These are phyloP conservation scores for Globisporangium viniferum DNA, from an alignment of 352 stramenopile species.

Conservation along the genomic window DNA sequence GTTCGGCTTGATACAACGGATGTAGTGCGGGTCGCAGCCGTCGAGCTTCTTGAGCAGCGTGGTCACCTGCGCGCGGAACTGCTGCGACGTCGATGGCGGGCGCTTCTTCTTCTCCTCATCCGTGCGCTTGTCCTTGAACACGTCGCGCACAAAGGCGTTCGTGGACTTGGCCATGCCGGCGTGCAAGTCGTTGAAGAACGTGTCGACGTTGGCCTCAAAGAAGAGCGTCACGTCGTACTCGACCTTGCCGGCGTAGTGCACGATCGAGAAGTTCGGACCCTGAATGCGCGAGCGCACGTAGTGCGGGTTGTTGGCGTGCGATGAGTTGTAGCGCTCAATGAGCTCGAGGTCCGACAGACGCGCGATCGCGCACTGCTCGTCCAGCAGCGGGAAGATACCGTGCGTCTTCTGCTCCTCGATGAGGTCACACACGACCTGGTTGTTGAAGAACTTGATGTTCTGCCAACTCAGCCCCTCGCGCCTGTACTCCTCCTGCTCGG, in stretches of 20 bases:
- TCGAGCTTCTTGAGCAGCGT: constrained; percentile 84
- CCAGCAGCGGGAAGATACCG: constrained; percentile 77
- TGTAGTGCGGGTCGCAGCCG: constrained; percentile 88
- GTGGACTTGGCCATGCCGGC: constrained; percentile 67
- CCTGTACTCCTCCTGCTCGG: constrained; percentile 76
- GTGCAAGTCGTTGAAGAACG: constrained; percentile 83
- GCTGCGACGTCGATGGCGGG: constrained; percentile 76
- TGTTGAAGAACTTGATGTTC: constrained; percentile 83
- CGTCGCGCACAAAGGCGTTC: constrained; percentile 65
- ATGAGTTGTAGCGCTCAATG: constrained; percentile 74
- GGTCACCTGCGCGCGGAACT: constrained; percentile 78
- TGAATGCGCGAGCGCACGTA: constrained; percentile 71
- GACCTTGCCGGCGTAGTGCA: constrained; percentile 85
- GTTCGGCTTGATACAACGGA: constrained; percentile 91
- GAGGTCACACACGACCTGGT: constrained; percentile 86
- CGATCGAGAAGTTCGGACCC: constrained; percentile 72
- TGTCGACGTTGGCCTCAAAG: constrained; percentile 84
- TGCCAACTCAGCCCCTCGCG: constrained; percentile 74
- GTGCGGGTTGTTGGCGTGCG: constrained; percentile 68
- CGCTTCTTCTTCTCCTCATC: constrained; percentile 83
- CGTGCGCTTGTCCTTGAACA: constrained; percentile 80
- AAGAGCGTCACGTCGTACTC: constrained; percentile 86
- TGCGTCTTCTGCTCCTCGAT: constrained; percentile 84
- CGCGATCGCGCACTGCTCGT: constrained; percentile 78
- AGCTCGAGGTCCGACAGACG: constrained; percentile 67